Evolutionary conservation across 2,329 filamentous ascomycete genomes (phyloP), one percentile per base, ranked within the genome.

Genomic region (Sarocladium oryzae): DNA sequence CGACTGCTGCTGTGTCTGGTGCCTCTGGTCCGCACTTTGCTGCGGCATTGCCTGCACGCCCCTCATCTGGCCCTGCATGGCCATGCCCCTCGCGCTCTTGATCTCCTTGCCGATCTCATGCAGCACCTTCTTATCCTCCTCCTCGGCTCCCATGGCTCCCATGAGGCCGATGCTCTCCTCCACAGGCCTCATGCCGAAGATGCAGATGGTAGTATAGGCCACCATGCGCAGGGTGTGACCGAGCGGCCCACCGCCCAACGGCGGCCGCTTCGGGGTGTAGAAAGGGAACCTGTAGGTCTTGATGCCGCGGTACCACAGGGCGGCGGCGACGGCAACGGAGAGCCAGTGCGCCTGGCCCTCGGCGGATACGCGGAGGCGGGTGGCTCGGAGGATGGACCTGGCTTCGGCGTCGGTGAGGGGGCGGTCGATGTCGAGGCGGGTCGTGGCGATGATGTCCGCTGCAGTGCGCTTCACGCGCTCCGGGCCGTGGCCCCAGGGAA

Each of bases 221-320:
- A 37, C 15, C 30, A 49, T 37, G 18, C 46, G 23, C 46, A 49
- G 36, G 9, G 32, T 26, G 20, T 49, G 30, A 9, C 32, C 15
- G 4, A 49, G 8, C 16, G 46, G 46, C 8, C 46, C 30, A 24
- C 46, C 30, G 6, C 46, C 46, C 4, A 26, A 36, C 32, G 46
- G 30, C 46, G 28, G 26, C n/a, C 4, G 32, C 43, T 48, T 48
- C 28, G 43, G 43, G n/a, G 43, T 48, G 7, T 18, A 48, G 28
- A 48, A 48, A 5, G 43, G 43, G 16, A 48, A 48, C 28, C 43
- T 48, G 43, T 15, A 32, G 9, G 43, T 48, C 18, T 48, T 48
- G 15, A 30, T 20, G 16, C 43, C 43, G 3, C 28, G 10, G 21
- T 10, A 9, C 26, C 28, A 48, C 3, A 48, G 28, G 13, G 28